Percentiles rank a stretch among this genome's conserved stretches.
Conservation (phyloP, 805 yeast species). For the Saccharomycopsis olivae region DNA sequence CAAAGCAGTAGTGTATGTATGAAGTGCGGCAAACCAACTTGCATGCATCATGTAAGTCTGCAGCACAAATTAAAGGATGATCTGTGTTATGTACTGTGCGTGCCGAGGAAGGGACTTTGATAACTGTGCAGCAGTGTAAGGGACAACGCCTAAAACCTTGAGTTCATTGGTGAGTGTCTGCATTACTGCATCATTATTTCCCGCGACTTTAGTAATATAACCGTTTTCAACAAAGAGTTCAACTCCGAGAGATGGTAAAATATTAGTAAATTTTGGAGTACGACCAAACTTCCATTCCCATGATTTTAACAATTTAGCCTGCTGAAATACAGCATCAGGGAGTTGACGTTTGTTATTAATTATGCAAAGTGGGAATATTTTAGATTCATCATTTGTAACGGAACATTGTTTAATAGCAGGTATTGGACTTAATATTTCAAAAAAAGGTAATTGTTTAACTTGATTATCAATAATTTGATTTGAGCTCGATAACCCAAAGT, state of each 20-base stretch:
- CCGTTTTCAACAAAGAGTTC: constrained; percentile 8
- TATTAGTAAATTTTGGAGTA: constrained; percentile 65
- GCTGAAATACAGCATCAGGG: constrained; percentile 13
- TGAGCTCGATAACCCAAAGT: neutral
- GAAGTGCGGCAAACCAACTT: too few relatives aligned
- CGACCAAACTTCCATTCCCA: constrained; percentile 57
- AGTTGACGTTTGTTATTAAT: constrained; percentile 1
- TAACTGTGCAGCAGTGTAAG: too few relatives aligned
- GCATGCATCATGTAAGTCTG: too few relatives aligned
- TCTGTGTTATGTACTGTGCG: too few relatives aligned
- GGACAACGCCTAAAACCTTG: too few relatives aligned
- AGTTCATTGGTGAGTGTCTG: too few relatives aligned
- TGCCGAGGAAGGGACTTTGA: too few relatives aligned
- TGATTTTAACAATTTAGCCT: constrained; percentile 16
- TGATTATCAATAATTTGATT: neutral
- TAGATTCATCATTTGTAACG: neutral
- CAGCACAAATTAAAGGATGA: too few relatives aligned
- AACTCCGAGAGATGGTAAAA: constrained; percentile 24
- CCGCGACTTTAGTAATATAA: constrained; percentile 9
- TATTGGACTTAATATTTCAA: neutral
- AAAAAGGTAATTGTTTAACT: too few relatives aligned
- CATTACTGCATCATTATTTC: too few relatives aligned
- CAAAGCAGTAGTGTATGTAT: too few relatives aligned
- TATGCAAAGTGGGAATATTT: neutral
- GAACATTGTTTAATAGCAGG: neutral